Evolutionary conservation across 805 yeast species (phyloP).

Genomic region (Blastobotrys chiropterorum): DNA sequence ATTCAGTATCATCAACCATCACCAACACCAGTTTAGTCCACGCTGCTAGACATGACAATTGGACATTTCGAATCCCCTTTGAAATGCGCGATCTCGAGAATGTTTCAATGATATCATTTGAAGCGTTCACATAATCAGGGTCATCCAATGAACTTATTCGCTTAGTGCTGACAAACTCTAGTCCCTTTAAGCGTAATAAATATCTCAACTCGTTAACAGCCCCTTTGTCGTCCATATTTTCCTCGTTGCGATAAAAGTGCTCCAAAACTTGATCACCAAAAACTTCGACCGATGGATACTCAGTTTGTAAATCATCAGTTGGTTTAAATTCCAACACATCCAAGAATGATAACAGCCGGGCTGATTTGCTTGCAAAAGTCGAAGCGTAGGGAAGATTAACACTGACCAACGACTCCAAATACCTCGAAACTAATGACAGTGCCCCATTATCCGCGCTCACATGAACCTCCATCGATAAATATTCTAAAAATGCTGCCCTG

Average conservation of each 20-base stretch:
- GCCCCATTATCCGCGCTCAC: constrained; percentile 42
- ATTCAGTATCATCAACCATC: constrained; percentile 55
- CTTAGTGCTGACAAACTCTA: constrained; percentile 17
- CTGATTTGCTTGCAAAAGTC: constrained; percentile 32
- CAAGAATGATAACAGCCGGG: constrained; percentile 61
- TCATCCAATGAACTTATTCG: constrained; percentile 9
- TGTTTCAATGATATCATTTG: constrained; percentile 38
- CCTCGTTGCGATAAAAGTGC: constrained; percentile 17
- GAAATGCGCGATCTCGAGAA: constrained; percentile 36
- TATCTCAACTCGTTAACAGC: constrained; percentile 14
- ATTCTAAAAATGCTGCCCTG: constrained; percentile 56
- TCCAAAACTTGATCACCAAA: constrained; percentile 11
- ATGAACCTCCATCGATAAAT: constrained; percentile 69
- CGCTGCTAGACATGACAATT: constrained; percentile 60
- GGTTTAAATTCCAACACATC: constrained; percentile 57
- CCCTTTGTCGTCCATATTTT: constrained; percentile 5
- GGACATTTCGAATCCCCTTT: constrained; percentile 34
- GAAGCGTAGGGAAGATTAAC: constrained; percentile 23
- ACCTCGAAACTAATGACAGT: constrained; percentile 45
- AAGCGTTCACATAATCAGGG: constrained; percentile 9
- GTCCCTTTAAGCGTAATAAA: constrained; percentile 21
- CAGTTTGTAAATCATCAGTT: neutral
- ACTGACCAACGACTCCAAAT: constrained; percentile 49
- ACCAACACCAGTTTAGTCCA: constrained; percentile 82
- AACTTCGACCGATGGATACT: neutral